Evolutionary conservation across 352 stramenopile species (phyloP).

Genomic region (Phytophthora tentaculata): DNA sequence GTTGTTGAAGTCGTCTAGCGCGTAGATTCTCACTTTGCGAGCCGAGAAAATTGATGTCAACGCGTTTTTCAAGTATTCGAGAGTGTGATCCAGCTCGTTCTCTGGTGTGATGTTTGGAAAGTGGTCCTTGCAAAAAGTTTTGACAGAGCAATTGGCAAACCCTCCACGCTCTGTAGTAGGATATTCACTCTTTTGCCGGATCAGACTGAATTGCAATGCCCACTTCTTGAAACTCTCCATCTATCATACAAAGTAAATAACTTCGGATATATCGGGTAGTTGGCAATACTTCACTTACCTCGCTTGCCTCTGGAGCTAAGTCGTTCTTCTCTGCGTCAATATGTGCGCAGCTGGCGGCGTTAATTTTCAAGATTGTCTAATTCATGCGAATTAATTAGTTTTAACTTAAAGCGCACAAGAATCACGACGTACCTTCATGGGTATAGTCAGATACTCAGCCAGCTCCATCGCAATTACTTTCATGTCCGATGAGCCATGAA

Average conservation of each 20-base stretch:
- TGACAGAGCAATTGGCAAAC: constrained; percentile 65
- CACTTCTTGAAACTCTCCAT: constrained; percentile 81
- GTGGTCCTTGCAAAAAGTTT: constrained; percentile 79
- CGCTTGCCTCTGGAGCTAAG: constrained; percentile 37
- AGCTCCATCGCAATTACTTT: constrained; percentile 77
- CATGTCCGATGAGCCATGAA: constrained; percentile 46
- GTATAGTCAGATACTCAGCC: constrained; percentile 65
- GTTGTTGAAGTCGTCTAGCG: constrained; percentile 46
- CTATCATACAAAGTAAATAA: constrained; percentile 18
- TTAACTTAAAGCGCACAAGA: neutral
- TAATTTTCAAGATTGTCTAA: constrained; percentile 45
- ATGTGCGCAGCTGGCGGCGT: constrained; percentile 28
- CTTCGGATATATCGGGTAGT: no score
- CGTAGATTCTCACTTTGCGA: constrained; percentile 67
- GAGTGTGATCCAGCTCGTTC: constrained; percentile 78
- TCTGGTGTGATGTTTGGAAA: constrained; percentile 79
- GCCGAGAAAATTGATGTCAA: constrained; percentile 66
- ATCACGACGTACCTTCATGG: constrained; percentile 42
- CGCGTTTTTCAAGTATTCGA: constrained; percentile 70
- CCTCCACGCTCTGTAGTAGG: constrained; percentile 44
- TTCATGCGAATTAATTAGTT: neutral
- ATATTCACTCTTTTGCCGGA: constrained; percentile 46
- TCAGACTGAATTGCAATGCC: constrained; percentile 67
- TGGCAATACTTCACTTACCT: constrained; percentile 45
- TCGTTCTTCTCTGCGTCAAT: constrained; percentile 60